phyloP scores from a whole-genome alignment of 306 rosid genomes.

The Sesbania bispinosa region DNA sequence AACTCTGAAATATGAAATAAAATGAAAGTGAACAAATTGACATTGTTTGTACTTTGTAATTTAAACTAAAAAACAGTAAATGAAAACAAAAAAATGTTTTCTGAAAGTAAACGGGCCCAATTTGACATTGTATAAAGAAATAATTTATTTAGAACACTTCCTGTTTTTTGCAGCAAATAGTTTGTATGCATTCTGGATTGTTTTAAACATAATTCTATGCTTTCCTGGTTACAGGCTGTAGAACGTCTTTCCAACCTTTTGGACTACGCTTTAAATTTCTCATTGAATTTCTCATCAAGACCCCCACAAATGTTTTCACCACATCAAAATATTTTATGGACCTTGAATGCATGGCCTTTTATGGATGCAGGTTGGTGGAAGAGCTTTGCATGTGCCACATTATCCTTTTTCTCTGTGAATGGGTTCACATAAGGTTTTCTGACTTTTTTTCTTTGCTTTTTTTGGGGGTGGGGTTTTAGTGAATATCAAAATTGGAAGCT shows the following conservation, averaged over 20 bases:
- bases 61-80: too few relatives aligned
- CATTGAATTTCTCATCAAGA: conserved; percentile 72
- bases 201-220: conserved; percentile 3
- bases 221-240: conserved; percentile 42
- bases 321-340: conserved; percentile 77
- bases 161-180: background rate
- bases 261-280: conserved; percentile 53
- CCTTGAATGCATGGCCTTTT: conserved; percentile 47
- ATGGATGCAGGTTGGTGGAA: conserved; percentile 60
- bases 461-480: conserved; percentile 32
- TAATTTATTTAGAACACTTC: background rate
- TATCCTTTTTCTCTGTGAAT: background rate
- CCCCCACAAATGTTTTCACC: conserved; percentile 85
- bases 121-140: background rate
- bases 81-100: too few relatives aligned
- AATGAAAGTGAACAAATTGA: too few relatives aligned
- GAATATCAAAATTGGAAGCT: conserved; percentile 49
- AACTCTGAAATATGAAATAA: too few relatives aligned
- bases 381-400: background rate
- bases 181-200: background rate
- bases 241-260: conserved; percentile 37
- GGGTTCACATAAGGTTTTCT: background rate
- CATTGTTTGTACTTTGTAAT: too few relatives aligned
- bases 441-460: background rate
- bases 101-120: too few relatives aligned